These are phyloP conservation scores for Puccinia polysora DNA, from an alignment of 1,284 basidiomycete species.

Conservation along the genomic window DNA sequence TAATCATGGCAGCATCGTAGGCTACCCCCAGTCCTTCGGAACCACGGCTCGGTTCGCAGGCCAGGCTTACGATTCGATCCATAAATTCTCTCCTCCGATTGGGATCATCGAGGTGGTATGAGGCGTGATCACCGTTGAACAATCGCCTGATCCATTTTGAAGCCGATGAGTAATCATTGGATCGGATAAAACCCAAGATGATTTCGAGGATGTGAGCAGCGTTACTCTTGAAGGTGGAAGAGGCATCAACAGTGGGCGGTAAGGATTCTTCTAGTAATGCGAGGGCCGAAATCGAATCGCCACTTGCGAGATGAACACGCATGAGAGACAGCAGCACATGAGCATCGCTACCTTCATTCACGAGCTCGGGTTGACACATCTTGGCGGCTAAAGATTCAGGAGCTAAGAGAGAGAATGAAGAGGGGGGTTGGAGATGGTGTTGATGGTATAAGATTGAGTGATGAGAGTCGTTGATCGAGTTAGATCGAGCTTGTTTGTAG, in stretches of 20 bases:
- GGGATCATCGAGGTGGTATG: constrained; percentile 29
- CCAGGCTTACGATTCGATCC: constrained; percentile 28
- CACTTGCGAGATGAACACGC: constrained; percentile 25
- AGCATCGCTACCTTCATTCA: constrained; percentile 24
- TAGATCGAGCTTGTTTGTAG: constrained; percentile 29
- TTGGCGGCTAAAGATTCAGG: neutral
- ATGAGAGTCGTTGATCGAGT: neutral
- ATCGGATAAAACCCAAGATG: constrained; percentile 35
- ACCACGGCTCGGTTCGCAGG: constrained; percentile 25
- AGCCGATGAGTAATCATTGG: constrained; percentile 30
- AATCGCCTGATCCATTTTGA: constrained; percentile 38
- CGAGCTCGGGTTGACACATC: constrained; percentile 9
- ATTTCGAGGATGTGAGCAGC: constrained; percentile 38
- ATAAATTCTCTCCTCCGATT: constrained; percentile 26
- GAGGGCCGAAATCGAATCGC: constrained; percentile 35
- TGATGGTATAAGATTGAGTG: constrained; percentile 13
- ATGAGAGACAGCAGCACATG: constrained; percentile 25
- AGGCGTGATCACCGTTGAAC: constrained; percentile 38
- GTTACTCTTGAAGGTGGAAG: constrained; percentile 1
- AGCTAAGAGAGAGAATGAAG: neutral
- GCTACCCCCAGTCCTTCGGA: constrained; percentile 30
- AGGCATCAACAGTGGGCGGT: neutral
- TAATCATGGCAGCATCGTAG: constrained; percentile 32
- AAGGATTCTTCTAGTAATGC: constrained; percentile 31
- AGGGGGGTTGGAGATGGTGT: constrained; percentile 10